Percentiles rank a stretch among this genome's conserved stretches.
Conservation (phyloP, 2,329 filamentous ascomycete species). For the Cercospora janseana region DNA sequence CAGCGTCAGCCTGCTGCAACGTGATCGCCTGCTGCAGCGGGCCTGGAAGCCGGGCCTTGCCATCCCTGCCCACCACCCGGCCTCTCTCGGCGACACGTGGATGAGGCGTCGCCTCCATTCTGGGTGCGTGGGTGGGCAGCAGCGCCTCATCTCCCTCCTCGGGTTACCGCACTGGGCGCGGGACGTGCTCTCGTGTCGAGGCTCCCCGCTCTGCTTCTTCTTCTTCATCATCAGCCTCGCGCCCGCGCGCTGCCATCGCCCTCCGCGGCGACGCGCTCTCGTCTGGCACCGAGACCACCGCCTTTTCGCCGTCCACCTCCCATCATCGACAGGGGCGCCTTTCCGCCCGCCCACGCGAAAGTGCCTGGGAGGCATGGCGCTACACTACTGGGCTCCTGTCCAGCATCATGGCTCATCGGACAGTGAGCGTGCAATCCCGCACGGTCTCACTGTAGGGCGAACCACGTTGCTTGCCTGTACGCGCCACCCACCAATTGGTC, state of each 20-base stretch:
- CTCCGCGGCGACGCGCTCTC: slow-evolving; percentile 1
- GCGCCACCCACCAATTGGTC: slow-evolving; percentile 5
- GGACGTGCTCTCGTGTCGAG: slow-evolving; percentile 2
- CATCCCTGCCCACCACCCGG: background rate
- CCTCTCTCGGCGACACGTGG: slow-evolving; percentile 1
- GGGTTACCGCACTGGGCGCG: background rate
- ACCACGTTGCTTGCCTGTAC: slow-evolving; percentile 4
- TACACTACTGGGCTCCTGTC: background rate
- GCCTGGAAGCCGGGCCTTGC: background rate
- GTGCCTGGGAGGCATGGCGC: background rate
- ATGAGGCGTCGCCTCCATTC: no score
- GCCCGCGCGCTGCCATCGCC: background rate
- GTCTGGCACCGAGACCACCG: slow-evolving; percentile 9
- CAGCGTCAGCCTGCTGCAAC: slow-evolving; percentile 2
- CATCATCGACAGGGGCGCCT: background rate
- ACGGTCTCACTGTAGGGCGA: slow-evolving; percentile 6
- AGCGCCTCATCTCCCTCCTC: no score
- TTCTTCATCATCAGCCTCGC: background rate
- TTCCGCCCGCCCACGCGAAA: slow-evolving; percentile 3
- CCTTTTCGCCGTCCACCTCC: slow-evolving; percentile 2
- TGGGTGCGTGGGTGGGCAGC: no score
- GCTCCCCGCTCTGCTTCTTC: background rate
- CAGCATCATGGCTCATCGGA: background rate
- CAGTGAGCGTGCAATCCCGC: slow-evolving; percentile 13
- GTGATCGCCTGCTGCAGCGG: no score